Conservation (phyloP, 2,329 filamentous ascomycete species). For the Aspergillus floridensis region DNA sequence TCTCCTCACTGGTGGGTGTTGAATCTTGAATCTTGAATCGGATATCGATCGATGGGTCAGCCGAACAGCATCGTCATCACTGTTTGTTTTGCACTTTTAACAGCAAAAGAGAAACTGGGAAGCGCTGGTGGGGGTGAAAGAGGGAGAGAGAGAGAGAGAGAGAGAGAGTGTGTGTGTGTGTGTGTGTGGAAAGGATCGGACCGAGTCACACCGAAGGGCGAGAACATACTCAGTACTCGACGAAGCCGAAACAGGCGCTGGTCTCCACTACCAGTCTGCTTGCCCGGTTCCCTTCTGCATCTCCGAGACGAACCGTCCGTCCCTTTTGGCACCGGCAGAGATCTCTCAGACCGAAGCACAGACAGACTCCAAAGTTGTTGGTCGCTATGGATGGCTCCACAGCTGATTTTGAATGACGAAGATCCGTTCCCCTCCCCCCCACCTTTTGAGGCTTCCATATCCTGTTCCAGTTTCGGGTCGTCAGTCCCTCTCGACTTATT, state of each 20-base stretch:
- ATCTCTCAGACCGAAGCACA: neutral
- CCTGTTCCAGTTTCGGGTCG: slow-evolving; percentile 7
- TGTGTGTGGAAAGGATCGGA: no score
- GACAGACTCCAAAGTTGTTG: neutral
- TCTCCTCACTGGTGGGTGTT: no score
- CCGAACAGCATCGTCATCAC: neutral
- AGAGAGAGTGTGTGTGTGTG: neutral
- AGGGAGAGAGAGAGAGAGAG: neutral
- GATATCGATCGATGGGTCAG: neutral
- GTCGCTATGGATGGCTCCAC: neutral
- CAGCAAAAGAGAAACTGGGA: no score
- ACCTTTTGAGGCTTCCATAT: slow-evolving; percentile 10
- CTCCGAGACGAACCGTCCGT: neutral
- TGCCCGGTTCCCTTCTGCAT: neutral
- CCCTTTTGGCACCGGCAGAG: neutral
- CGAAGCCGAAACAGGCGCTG: neutral
- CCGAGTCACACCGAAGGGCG: neutral
- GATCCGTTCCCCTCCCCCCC: slow-evolving; percentile 8
- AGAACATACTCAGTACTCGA: neutral
- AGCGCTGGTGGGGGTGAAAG: neutral
- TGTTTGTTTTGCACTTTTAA: neutral
- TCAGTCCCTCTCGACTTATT: neutral
- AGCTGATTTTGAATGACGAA: slow-evolving; percentile 7
- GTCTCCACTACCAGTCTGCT: neutral
- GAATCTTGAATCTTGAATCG: no score